Conservation (phyloP, 2,329 filamentous ascomycete species). For the Neopestalotiopsis clavispora region DNA sequence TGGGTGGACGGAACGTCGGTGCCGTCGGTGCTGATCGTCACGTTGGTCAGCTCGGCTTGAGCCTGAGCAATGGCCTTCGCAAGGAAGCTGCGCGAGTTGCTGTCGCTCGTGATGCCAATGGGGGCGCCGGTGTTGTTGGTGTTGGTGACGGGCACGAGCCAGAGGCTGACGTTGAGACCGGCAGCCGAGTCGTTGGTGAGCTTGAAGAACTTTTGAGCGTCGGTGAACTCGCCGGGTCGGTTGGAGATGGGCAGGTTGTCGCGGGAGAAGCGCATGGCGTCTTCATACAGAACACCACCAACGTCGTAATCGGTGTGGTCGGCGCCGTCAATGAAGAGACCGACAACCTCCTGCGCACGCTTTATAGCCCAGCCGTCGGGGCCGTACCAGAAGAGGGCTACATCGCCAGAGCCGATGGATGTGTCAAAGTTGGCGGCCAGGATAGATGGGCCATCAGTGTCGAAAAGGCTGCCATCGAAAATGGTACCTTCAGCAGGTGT, state of each 20-base stretch:
- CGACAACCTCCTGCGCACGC: conserved; percentile 12
- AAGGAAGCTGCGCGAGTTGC: not conserved
- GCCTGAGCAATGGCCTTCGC: not conserved
- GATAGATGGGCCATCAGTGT: not conserved
- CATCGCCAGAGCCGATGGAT: not conserved
- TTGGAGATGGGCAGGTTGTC: conserved; percentile 8
- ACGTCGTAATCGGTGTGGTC: conserved; percentile 3
- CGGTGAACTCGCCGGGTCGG: conserved; percentile 6
- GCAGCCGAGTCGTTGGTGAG: conserved; percentile 9
- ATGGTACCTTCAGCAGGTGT: not conserved
- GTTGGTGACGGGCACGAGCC: conserved; percentile 12
- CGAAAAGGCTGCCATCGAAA: not conserved
- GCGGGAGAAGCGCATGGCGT: conserved; percentile 4
- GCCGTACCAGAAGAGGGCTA: conserved; percentile 10
- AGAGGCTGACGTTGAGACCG: conserved; percentile 4
- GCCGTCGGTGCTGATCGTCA: conserved; percentile 3
- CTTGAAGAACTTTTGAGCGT: conserved; percentile 2
- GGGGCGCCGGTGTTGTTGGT: not conserved
- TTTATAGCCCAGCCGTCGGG: conserved; percentile 8
- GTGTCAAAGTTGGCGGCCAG: conserved; percentile 4
- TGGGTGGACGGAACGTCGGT: conserved; percentile 1
- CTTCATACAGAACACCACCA: not conserved
- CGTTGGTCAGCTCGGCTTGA: not conserved
- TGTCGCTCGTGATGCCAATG: conserved; percentile 8
- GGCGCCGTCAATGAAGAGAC: conserved; percentile 7